Percentiles rank a stretch among this genome's conserved stretches.
phyloP scores from a whole-genome alignment of 495 filamentous ascomycete species.

The Cladorrhinum samala region DNA sequence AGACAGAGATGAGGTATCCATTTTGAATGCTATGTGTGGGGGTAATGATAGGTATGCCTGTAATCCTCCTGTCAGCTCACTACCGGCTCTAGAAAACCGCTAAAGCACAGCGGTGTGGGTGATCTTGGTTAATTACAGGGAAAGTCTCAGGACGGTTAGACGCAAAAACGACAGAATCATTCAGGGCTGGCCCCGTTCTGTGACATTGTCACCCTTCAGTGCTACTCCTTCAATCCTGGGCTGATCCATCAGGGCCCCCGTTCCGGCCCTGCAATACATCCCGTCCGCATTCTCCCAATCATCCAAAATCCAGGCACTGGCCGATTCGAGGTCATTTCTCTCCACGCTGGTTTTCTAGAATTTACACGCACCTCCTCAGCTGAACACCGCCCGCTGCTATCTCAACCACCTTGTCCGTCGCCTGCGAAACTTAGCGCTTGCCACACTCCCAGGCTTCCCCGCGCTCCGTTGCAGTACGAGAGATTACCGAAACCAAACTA shows the following conservation, averaged over 20 bases:
- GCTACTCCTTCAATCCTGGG: background rate
- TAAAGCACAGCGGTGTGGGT: background rate
- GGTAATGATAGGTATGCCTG: too few species aligned
- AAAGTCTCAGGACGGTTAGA: background rate
- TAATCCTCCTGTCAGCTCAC: too few species aligned
- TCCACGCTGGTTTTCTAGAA: too few species aligned
- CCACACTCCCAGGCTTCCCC: background rate
- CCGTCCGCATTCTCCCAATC: background rate
- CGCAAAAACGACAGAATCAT: conserved; percentile 1
- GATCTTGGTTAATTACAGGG: background rate
- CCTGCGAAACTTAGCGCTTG: background rate
- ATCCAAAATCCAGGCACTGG: background rate
- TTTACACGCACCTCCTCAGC: too few species aligned
- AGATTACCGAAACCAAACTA: background rate
- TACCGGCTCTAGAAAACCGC: too few species aligned
- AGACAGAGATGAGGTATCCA: too few species aligned
- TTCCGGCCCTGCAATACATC: background rate
- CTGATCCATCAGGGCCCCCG: background rate
- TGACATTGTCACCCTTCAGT: background rate
- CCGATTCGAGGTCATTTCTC: conserved; percentile 1
- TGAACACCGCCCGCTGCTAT: too few species aligned
- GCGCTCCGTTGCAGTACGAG: background rate
- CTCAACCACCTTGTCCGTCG: background rate
- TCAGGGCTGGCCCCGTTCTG: conserved; percentile 4
- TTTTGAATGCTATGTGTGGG: too few species aligned